These are phyloP conservation scores for Ustilago trichophora DNA, from an alignment of 1,284 basidiomycete genomes.

Conservation along the genomic window DNA sequence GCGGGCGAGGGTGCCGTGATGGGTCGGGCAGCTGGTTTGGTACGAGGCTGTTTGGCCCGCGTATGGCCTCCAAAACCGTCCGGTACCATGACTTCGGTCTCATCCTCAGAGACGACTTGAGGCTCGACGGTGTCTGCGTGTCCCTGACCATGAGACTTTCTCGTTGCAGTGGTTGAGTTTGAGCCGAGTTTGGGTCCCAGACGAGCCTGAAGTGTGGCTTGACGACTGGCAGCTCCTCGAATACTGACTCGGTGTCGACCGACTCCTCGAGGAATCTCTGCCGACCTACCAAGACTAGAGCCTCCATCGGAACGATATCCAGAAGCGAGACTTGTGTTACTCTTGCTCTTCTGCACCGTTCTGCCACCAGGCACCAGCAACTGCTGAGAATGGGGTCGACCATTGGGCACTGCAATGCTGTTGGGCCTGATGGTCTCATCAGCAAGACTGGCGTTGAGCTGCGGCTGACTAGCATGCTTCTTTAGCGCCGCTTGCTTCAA, in stretches of 20 bases:
- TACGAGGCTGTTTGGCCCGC: conserved; percentile 22
- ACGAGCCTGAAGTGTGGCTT: conserved; percentile 17
- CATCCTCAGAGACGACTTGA: conserved; percentile 15
- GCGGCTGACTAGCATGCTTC: conserved; percentile 42
- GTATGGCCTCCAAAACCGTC: conserved; percentile 57
- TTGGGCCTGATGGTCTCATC: not conserved
- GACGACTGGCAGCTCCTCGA: conserved; percentile 18
- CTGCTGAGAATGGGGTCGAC: conserved; percentile 4
- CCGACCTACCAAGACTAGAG: conserved; percentile 46
- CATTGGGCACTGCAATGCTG: no score
- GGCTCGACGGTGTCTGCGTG: no score
- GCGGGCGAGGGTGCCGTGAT: conserved; percentile 1
- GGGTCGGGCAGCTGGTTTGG: not conserved
- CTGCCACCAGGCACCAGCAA: not conserved
- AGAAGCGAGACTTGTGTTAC: conserved; percentile 29
- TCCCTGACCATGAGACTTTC: no score
- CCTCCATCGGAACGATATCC: conserved; percentile 37
- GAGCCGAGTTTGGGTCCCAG: conserved; percentile 16
- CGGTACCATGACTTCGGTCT: conserved; percentile 46
- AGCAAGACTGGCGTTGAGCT: conserved; percentile 1
- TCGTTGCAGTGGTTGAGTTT: not conserved
- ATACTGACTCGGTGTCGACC: conserved; percentile 26
- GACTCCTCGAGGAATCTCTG: conserved; percentile 44
- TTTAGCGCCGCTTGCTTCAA: conserved; percentile 8
- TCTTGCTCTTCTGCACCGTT: conserved; percentile 33